Percentiles rank a stretch among this genome's conserved stretches.
Conservation (phyloP, 1,284 basidiomycete genomes). For the Rhodotorula sp. region DNA sequence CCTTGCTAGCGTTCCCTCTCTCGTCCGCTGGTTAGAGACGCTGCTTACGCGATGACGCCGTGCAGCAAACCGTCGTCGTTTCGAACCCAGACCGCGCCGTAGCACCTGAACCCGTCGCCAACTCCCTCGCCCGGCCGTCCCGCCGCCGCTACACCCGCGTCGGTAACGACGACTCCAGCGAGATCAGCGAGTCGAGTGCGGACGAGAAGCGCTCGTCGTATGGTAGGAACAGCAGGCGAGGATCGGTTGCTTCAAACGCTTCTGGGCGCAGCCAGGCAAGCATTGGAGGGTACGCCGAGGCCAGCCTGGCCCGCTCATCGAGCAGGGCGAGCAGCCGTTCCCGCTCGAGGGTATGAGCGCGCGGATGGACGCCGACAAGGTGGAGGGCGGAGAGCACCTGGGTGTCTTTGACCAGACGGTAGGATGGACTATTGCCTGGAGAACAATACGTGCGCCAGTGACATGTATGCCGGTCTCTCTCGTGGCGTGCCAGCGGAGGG, state of each 20-base stretch:
- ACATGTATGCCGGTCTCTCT: too few species aligned
- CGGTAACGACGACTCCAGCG: neutral
- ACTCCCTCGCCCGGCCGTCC: slow-evolving; percentile 10
- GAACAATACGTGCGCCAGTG: too few species aligned
- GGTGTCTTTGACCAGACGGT: too few species aligned
- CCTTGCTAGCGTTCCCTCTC: neutral
- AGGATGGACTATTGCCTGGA: too few species aligned
- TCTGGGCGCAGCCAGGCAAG: too few species aligned
- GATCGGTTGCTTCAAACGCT: neutral
- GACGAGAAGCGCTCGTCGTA: neutral
- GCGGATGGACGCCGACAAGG: neutral
- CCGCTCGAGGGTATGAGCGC: neutral
- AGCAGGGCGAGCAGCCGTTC: neutral
- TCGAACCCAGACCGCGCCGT: neutral
- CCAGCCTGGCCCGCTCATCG: neutral
- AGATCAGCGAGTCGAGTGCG: neutral
- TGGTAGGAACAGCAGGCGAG: too few species aligned
- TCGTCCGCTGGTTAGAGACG: neutral
- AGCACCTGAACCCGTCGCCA: slow-evolving; percentile 7
- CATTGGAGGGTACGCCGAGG: neutral
- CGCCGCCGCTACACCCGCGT: neutral
- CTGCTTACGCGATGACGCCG: neutral
- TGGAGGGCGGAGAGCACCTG: neutral
- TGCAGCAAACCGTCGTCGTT: slow-evolving; percentile 14
- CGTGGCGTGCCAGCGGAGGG: too few species aligned